Evolutionary conservation across 2,329 filamentous ascomycete species (phyloP), one percentile per base, ranked within the genome.

Genomic region (Rutstroemia sp.): DNA sequence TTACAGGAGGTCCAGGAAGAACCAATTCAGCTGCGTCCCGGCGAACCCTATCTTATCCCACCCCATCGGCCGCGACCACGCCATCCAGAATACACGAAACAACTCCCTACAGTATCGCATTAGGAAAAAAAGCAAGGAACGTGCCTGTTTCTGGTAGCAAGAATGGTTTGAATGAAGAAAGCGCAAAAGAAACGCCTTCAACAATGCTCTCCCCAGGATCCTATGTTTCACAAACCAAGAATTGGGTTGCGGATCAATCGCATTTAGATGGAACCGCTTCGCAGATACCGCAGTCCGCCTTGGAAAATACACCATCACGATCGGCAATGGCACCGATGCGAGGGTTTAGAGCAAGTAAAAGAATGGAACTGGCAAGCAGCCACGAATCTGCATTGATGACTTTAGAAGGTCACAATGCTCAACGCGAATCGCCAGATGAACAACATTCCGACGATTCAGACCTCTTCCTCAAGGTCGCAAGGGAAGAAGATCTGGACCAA

Each of bases 381-480:
- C 36, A 36, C 19, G 60, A 54, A 39, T 48, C 50, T 23, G 67
- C 67, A 12, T 47, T 69, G 44, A 59, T 60, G 46, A 63, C 63
- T 21, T 51, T 65, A 34, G 66, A 68, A 17, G 63, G 64, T 21
- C 61, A 57, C 42, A 56, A 58, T 23, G 48, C 59, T 17, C 51
- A 52, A 30, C 51, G 51, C 48, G 53, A 57, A 40, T 54, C 60
- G 17, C 59, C 56, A 30, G 66, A 68, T 36, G 64, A 67, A 30
- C 60, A 63, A n/a, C 61, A 60, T 38, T 68, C 64, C 49, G 67
- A 69, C 57, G 67, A 68, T 21, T 65, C 64, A 36, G 67, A 69
- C 60, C 54, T 69, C 10, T 69, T 68, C 39, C 58, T 69, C 3
- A 62, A 63, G 44, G 65, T 66, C 25, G 67, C 67, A 39, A 66